Evolutionary conservation across 1,139 yeast species (phyloP), one percentile per base, ranked within the genome.

Genomic region (Magnusiomyces starmeri): DNA sequence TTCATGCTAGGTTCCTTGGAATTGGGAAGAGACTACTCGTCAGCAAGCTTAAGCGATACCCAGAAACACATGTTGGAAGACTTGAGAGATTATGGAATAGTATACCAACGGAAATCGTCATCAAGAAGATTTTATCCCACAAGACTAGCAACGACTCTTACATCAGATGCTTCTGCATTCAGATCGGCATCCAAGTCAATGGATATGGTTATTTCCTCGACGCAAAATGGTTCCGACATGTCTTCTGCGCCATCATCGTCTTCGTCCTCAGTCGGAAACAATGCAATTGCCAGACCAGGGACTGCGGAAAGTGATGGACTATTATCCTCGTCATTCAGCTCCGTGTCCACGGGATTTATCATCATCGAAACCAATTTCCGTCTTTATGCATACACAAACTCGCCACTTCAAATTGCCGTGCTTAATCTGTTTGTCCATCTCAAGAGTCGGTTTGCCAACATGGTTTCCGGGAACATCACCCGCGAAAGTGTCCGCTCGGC

Each of bases 391-490:
- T 92, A 92, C 65, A 90, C 98, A 1, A 85, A 88, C 56, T 89
- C 97, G 1, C 97, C 98, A 1, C 74, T 92, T 55, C 97, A 94
- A 68, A 90, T 92, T 58, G 97, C 98, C 12, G 86, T 94, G 55
- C 72, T 94, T 51, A 87, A 89, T 63, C 68, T 92, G 45, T 92
- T 92, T 70, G 95, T 88, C 16, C 92, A 86, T 62, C 71, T 94
- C 54, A 83, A 81, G 60, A 78, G 95, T 0, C 74, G 98, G 55
- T 94, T 90, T 67, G 76, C 92, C 18, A 94, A 92, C 65, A 83
- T 92, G 85, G 96, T 92, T 4, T 80, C 94, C 18, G 98, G 98
- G 1, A 90, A 86, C 60, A 78, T 92, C 56, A 89, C 97, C 3
- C 79, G 98, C 65, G 97, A 92, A 62, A 86, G 96, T 1, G 84